Evolutionary conservation across 768 basidiomycete genomes (phyloP).

Genomic region (Phanerochaete sordida): DNA sequence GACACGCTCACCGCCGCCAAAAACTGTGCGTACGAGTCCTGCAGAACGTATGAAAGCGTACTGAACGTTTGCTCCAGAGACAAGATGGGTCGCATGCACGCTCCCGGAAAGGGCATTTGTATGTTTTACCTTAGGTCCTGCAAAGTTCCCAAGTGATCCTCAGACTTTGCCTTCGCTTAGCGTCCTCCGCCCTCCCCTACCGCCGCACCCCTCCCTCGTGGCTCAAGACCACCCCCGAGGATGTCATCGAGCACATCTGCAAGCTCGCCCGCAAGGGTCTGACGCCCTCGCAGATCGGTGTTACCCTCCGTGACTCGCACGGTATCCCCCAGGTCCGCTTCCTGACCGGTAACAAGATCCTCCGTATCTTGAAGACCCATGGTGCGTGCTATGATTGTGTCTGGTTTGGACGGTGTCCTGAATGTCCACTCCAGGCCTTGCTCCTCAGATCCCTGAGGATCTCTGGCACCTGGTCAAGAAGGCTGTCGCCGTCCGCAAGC

Average conservation of each 20-base stretch:
- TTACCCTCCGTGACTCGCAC: slow-evolving; percentile 95
- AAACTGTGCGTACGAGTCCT: slow-evolving; percentile 31
- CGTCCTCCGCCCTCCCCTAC: slow-evolving; percentile 97
- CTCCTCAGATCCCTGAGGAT: slow-evolving; percentile 97
- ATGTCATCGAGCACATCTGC: slow-evolving; percentile 93
- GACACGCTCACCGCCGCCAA: slow-evolving; percentile 31
- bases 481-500: slow-evolving; percentile 98
- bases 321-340: slow-evolving; percentile 98
- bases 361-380: slow-evolving; percentile 93
- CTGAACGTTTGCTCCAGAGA: slow-evolving; percentile 20
- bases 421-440: slow-evolving; percentile 65
- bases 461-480: slow-evolving; percentile 99
- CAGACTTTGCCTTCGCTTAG: slow-evolving; percentile 25
- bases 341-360: slow-evolving; percentile 99
- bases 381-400: slow-evolving; percentile 50
- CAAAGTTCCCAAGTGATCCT: slow-evolving; percentile 7
- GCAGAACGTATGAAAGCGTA: slow-evolving; percentile 1
- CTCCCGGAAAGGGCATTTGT: slow-evolving; percentile 99
- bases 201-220: slow-evolving; percentile 91
- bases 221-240: slow-evolving; percentile 95
- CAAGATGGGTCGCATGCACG: slow-evolving; percentile 97
- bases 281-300: slow-evolving; percentile 97
- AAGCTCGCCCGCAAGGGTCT: slow-evolving; percentile 98
- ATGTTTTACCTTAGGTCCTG: slow-evolving; percentile 33
- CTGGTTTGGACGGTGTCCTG: neutral